phyloP scores from a whole-genome alignment of 2,329 filamentous ascomycete genomes.

The Hypocrella siamensis region DNA sequence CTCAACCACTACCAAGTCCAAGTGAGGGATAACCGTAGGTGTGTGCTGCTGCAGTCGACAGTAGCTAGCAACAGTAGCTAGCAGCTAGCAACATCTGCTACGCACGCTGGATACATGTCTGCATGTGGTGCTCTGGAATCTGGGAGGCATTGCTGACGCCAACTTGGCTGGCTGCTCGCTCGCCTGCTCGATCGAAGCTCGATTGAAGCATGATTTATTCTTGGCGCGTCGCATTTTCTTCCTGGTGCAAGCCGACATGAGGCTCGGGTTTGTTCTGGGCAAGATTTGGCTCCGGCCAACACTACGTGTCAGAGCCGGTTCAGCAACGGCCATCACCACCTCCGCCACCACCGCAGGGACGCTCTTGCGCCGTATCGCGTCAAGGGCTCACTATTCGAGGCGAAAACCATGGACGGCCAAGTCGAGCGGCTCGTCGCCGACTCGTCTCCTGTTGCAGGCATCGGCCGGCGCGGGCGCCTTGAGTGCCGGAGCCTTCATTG shows the following conservation, averaged over 20 bases:
- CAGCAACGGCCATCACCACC: conserved; percentile 8
- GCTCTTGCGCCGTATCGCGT: conserved; percentile 10
- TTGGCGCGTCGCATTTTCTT: neutral
- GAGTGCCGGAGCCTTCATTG: conserved; percentile 40
- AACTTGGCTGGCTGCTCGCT: neutral
- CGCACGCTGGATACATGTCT: too few relatives aligned
- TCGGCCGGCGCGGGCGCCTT: conserved; percentile 26
- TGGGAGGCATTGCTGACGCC: too few relatives aligned
- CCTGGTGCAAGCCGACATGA: conserved; percentile 23
- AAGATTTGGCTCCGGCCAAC: conserved; percentile 26
- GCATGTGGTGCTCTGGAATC: too few relatives aligned
- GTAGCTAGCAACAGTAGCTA: too few relatives aligned
- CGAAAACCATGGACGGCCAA: conserved; percentile 10
- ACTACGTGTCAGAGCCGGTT: conserved; percentile 8
- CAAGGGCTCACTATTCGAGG: conserved; percentile 11
- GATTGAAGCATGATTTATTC: neutral
- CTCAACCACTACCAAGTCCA: too few relatives aligned
- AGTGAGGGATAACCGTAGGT: too few relatives aligned
- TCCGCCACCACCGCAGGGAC: too few relatives aligned
- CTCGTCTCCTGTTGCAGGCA: conserved; percentile 20
- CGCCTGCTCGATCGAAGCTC: conserved; percentile 1
- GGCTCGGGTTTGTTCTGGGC: conserved; percentile 24
- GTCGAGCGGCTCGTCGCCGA: conserved; percentile 2
- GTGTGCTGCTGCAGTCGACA: too few relatives aligned
- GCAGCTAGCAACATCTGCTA: too few relatives aligned